These are phyloP conservation scores for Ceratopteris richardii DNA, from an alignment of 75 land plant genomes.

Conservation along the genomic window DNA sequence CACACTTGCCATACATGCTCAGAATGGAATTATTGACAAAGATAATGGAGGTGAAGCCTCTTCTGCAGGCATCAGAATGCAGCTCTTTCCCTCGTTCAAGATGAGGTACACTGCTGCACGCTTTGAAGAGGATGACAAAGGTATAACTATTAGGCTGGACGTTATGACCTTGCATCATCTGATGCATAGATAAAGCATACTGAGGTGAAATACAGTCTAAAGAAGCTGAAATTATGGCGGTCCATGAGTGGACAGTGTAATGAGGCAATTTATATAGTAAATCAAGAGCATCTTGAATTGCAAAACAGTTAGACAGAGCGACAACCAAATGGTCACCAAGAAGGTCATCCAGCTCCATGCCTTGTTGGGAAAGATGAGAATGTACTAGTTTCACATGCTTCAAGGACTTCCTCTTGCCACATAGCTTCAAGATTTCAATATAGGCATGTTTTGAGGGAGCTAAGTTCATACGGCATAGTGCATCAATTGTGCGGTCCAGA, in stretches of 20 bases:
- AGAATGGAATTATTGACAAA: background rate
- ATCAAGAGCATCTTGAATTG: background rate
- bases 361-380: background rate
- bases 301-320: background rate
- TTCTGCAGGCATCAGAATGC: background rate
- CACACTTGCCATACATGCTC: constrained; percentile 7
- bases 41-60: background rate
- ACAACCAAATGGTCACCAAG: constrained; percentile 1
- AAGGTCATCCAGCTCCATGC: background rate
- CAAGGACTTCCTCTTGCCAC: background rate
- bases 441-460: background rate
- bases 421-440: background rate
- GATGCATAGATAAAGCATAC: background rate
- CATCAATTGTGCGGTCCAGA: no score
- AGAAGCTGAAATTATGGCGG: background rate
- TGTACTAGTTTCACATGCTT: background rate
- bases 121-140: constrained; percentile 2
- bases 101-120: background rate
- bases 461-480: no score
- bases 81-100: background rate
- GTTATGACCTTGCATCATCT: background rate
- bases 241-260: background rate
- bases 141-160: background rate
- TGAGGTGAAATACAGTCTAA: background rate
- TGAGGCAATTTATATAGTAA: background rate